phyloP scores from a whole-genome alignment of 2,329 filamentous ascomycete genomes.

The Leptographium lundbergii region DNA sequence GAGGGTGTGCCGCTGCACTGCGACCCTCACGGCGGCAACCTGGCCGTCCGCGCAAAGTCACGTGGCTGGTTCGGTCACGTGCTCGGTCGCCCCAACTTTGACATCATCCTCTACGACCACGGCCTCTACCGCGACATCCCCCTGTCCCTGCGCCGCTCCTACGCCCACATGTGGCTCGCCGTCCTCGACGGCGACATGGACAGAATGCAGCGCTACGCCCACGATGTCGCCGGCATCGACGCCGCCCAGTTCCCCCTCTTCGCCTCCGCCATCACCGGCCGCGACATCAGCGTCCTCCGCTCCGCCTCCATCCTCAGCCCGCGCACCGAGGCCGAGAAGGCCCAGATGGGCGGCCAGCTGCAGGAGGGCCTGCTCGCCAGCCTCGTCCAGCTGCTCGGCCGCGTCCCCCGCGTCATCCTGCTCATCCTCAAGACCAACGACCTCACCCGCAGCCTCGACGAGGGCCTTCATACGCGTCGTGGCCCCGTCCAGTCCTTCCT shows the following conservation, averaged over 20 bases:
- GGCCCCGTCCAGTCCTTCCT: constrained; percentile 54
- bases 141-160: constrained; percentile 61
- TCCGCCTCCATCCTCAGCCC: constrained; percentile 34
- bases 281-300: constrained; percentile 72
- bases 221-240: constrained; percentile 76
- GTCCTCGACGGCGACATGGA: constrained; percentile 81
- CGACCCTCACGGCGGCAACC: constrained; percentile 92
- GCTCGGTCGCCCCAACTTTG: constrained; percentile 53
- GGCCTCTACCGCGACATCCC: constrained; percentile 93
- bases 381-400: constrained; percentile 74
- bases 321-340: constrained; percentile 65
- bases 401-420: constrained; percentile 83
- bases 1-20: constrained; percentile 81
- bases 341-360: constrained; percentile 71
- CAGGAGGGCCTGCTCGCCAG: constrained; percentile 82
- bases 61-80: not conserved
- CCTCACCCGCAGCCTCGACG: constrained; percentile 83
- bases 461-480: constrained; percentile 66
- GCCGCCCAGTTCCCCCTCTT: constrained; percentile 92
- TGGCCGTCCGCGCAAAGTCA: constrained; percentile 52
- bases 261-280: constrained; percentile 87
- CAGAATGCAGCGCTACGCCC: constrained; percentile 77
- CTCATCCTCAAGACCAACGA: constrained; percentile 98
- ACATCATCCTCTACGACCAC: constrained; percentile 93
- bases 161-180: constrained; percentile 95